These are phyloP conservation scores for Carpinus fangiana DNA, from an alignment of 306 rosid species.

Conservation along the genomic window DNA sequence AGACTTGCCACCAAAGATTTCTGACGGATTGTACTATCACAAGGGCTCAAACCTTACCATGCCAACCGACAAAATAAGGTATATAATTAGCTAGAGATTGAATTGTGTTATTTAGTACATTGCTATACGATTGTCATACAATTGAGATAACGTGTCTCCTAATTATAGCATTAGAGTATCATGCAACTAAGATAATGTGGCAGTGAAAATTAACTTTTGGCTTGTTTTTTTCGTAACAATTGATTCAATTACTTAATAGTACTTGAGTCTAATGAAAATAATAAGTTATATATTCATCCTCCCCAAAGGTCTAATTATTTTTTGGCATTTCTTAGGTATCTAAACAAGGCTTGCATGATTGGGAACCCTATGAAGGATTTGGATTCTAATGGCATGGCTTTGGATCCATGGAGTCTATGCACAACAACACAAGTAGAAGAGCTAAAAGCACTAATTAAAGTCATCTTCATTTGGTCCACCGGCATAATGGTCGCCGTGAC, in stretches of 20 bases:
- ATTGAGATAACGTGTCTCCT: too few relatives aligned
- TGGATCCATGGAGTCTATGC: constrained; percentile 60
- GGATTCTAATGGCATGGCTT: constrained; percentile 47
- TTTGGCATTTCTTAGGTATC: constrained; percentile 42
- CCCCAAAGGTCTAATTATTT: not conserved
- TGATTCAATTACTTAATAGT: too few relatives aligned
- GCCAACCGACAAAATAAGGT: constrained; percentile 71
- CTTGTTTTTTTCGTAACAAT: too few relatives aligned
- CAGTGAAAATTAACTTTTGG: too few relatives aligned
- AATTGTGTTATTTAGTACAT: too few relatives aligned
- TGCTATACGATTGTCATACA: too few relatives aligned
- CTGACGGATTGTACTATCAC: constrained; percentile 49
- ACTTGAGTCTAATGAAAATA: too few relatives aligned
- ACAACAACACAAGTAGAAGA: constrained; percentile 83
- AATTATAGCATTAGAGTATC: too few relatives aligned
- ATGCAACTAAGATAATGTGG: too few relatives aligned
- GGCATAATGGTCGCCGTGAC: constrained; percentile 40
- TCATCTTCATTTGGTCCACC: constrained; percentile 79
- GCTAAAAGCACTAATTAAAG: constrained; percentile 62
- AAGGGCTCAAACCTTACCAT: constrained; percentile 49
- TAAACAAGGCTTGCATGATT: constrained; percentile 80
- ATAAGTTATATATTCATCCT: too few relatives aligned
- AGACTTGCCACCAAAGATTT: constrained; percentile 38
- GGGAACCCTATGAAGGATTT: constrained; percentile 46
- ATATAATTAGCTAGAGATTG: not conserved